Evolutionary conservation across 805 yeast genomes (phyloP).

Genomic region (Schwanniomyces vanrijiae): DNA sequence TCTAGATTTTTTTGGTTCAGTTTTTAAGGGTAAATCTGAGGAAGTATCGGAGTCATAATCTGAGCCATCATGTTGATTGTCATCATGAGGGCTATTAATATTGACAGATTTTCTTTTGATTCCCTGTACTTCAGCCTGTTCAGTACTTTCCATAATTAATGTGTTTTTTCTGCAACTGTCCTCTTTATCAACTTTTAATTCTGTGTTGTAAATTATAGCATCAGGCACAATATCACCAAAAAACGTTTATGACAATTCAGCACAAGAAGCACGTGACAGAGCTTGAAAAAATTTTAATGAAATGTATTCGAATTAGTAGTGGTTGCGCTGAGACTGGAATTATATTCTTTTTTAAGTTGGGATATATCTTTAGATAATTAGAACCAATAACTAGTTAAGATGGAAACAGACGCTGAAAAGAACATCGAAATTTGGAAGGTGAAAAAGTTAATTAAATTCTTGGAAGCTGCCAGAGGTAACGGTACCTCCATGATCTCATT

Average conservation of each 20-base stretch:
- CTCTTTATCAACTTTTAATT: not conserved
- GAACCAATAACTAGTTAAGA: constrained; percentile 2
- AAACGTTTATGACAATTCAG: not conserved
- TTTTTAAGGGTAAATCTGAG: constrained; percentile 42
- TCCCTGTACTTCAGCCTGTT: not conserved
- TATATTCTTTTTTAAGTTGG: not conserved
- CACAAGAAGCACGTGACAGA: not conserved
- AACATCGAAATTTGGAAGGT: constrained; percentile 99
- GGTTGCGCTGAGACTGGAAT: not conserved
- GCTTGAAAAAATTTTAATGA: constrained; percentile 1
- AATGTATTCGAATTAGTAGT: not conserved
- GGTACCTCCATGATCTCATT: constrained; percentile 99
- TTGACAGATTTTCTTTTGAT: not conserved
- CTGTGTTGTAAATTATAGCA: not conserved
- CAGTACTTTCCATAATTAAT: not conserved
- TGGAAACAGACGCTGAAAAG: constrained; percentile 73
- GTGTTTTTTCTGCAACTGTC: not conserved
- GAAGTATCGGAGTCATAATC: constrained; percentile 42
- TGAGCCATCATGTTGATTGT: constrained; percentile 1
- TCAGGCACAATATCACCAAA: not conserved
- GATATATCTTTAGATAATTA: not conserved
- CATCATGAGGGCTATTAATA: not conserved
- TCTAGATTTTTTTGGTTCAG: constrained; percentile 42
- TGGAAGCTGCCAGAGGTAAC: constrained; percentile 93
- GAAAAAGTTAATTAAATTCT: constrained; percentile 84